phyloP scores from a whole-genome alignment of 2,329 filamentous ascomycete genomes.

The Venturia carpophila region DNA sequence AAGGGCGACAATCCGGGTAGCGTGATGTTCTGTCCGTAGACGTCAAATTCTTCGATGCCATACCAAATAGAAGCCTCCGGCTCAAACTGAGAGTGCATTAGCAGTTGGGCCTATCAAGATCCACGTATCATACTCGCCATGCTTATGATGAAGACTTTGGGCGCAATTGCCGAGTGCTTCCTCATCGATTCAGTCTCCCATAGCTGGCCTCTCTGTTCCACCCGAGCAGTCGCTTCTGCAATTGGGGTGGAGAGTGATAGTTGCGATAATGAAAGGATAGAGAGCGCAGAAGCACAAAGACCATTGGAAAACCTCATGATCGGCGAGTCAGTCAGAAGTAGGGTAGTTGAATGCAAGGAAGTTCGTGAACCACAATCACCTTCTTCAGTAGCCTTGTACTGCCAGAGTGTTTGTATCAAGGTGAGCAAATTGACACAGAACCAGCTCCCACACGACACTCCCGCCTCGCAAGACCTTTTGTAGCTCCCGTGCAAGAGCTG shows the following conservation, averaged over 20 bases:
- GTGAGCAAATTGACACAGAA: neutral
- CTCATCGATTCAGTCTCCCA: slow-evolving; percentile 5
- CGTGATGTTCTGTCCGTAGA: slow-evolving; percentile 50
- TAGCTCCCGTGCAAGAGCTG: neutral
- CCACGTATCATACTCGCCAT: slow-evolving; percentile 34
- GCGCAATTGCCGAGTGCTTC: slow-evolving; percentile 41
- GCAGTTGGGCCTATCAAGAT: neutral
- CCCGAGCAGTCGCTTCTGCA: neutral
- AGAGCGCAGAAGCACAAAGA: neutral
- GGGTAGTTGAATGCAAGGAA: neutral
- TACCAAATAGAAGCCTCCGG: slow-evolving; percentile 45
- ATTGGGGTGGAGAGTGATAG: neutral
- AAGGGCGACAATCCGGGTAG: slow-evolving; percentile 57
- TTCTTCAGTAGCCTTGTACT: neutral
- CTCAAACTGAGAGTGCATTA: slow-evolving; percentile 30
- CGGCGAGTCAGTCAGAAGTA: neutral
- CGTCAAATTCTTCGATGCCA: slow-evolving; percentile 46
- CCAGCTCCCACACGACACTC: neutral
- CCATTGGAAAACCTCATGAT: neutral
- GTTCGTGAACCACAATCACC: neutral
- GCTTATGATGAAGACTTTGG: slow-evolving; percentile 56
- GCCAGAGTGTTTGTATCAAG: neutral
- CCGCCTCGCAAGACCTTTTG: neutral
- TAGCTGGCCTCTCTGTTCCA: neutral
- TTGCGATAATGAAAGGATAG: neutral